phyloP scores from a whole-genome alignment of 139 green algal genomes.

The Chlorella sp. region DNA sequence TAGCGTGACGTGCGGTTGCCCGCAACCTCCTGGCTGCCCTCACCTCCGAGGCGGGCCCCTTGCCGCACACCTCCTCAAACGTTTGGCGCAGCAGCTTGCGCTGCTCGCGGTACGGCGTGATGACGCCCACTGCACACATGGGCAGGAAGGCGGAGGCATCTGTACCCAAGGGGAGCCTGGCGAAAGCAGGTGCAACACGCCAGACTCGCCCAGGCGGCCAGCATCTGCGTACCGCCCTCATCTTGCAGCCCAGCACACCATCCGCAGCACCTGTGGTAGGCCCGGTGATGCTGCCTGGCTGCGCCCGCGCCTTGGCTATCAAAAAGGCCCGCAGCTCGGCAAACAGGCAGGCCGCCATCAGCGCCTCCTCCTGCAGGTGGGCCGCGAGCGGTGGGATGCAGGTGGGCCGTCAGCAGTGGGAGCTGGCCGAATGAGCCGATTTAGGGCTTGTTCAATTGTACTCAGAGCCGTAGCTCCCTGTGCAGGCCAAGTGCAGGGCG shows the following conservation, averaged over 20 bases:
- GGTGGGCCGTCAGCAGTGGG: no score
- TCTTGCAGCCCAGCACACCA: background rate
- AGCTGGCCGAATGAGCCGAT: no score
- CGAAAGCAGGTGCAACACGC: background rate
- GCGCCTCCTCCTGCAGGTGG: slow-evolving; percentile 63
- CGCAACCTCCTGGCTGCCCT: background rate
- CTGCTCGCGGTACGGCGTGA: slow-evolving; percentile 92
- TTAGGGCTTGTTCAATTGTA: no score
- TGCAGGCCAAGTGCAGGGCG: no score
- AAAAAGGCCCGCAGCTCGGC: slow-evolving; percentile 60
- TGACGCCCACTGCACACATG: slow-evolving; percentile 66
- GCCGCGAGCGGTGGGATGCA: background rate
- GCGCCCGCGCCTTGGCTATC: slow-evolving; percentile 15
- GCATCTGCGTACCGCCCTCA: background rate
- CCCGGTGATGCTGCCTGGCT: slow-evolving; percentile 6
- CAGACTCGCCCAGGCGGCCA: background rate
- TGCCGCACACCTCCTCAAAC: slow-evolving; percentile 65
- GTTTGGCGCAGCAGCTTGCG: slow-evolving; percentile 60
- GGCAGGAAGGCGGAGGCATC: no score
- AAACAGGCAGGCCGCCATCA: slow-evolving; percentile 78
- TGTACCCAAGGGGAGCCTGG: background rate
- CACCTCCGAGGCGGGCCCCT: slow-evolving; percentile 37
- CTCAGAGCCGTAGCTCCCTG: no score
- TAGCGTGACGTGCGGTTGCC: no score
- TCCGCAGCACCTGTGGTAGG: slow-evolving; percentile 13